Evolutionary conservation across 768 basidiomycete species (phyloP).

Genomic region (Amanita muscaria): DNA sequence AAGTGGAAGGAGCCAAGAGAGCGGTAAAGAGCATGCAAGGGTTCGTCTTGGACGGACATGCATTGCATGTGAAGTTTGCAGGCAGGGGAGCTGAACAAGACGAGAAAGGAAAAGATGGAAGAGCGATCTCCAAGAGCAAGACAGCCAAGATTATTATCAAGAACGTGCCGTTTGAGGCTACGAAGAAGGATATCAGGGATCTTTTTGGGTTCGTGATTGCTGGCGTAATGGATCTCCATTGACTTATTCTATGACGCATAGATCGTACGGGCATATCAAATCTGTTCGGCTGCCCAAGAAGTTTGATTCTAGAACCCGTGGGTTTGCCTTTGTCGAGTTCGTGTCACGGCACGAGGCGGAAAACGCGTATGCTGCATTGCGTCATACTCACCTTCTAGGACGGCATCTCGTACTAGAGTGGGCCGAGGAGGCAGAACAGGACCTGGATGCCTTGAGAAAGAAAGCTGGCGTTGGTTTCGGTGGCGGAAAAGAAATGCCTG

Average conservation of each 20-base stretch:
- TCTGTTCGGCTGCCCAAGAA: conserved; percentile 90
- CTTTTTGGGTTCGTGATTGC: conserved; percentile 66
- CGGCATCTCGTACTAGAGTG: conserved; percentile 92
- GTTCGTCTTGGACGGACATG: conserved; percentile 80
- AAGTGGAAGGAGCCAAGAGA: conserved; percentile 58
- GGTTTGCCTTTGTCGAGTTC: conserved; percentile 97
- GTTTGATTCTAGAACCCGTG: conserved; percentile 80
- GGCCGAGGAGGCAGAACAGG: conserved; percentile 78
- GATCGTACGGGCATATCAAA: conserved; percentile 87
- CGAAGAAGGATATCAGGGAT: conserved; percentile 84
- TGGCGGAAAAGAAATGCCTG: conserved; percentile 60
- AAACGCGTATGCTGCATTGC: conserved; percentile 75
- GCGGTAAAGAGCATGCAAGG: conserved; percentile 75
- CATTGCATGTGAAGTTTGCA: conserved; percentile 77
- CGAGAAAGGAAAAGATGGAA: conserved; percentile 26
- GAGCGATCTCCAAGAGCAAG: conserved; percentile 39
- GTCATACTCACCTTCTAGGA: conserved; percentile 93
- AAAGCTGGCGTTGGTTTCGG: conserved; percentile 78
- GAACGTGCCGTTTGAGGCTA: conserved; percentile 96
- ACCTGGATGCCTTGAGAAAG: conserved; percentile 65
- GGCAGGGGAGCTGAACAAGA: conserved; percentile 64
- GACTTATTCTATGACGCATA: conserved; percentile 25
- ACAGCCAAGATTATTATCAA: conserved; percentile 97
- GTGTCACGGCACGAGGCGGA: conserved; percentile 84
- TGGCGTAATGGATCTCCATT: background rate